Base-by-base conservation (phyloP, 768 basidiomycete species). In the Favolaschia claudopus region DNA sequence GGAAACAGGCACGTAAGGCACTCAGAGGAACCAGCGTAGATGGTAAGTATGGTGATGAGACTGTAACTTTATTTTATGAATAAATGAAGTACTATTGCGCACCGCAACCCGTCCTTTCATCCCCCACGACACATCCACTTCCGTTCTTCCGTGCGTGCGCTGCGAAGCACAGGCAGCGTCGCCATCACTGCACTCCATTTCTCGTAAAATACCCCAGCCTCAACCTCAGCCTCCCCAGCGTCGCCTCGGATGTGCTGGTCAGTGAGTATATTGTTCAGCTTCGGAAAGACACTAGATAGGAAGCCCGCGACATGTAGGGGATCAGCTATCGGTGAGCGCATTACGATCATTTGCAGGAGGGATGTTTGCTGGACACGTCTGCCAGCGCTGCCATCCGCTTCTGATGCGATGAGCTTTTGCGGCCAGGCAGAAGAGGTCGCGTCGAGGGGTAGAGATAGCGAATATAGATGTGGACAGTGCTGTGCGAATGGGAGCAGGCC, bases 261-360 rank as follows among this genome's bases (percentile, higher is more conserved):
- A 8, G 39, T 20, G 39, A 12, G 19, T 20, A 40, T 8, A 8
- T 10, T 12, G 8, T 19, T 2, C 28, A 53, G 39, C 29, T 53
- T 53, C 5, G 51, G 51, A n/a, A 53, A 53, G 2, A 33, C 31
- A 17, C 24, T 43, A 3, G 51, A 53, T 15, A 42, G 51, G 32
- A 53, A 53, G 1, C 15, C 51, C 28, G 51, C 51, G 28, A 43
- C 31, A 2, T 13, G 6, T 8, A 40, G 39, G 13, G 38, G 39
- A 20, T 22, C 6, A n/a, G n/a, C n/a, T 19, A 1, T 15, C 5
- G 32, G 24, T 17, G 38, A 31, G 39, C 13, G 10, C 4, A 10
- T 10, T 12, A 53, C 17, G 17, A 32, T 2, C 3, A 53, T 19
- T 14, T 4, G 13, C 29, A 4, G 6, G 3, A 53, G 31, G 15